Evolutionary conservation across 2,329 filamentous ascomycete species (phyloP).

Genomic region (Ophiocordyceps camponoti-saundersi): DNA sequence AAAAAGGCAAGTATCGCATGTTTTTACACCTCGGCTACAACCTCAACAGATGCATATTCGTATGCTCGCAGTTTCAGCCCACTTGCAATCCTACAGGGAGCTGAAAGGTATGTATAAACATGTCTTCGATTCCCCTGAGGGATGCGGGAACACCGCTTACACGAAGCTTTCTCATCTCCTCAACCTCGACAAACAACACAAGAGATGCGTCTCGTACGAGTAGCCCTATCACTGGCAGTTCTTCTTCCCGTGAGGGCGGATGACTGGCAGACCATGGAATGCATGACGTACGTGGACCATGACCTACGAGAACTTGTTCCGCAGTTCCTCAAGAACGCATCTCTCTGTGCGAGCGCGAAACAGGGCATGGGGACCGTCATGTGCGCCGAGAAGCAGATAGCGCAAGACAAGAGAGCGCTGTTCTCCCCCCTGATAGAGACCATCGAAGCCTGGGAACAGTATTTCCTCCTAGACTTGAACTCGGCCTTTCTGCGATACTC

Average conservation of each 20-base stretch:
- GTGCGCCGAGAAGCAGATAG: neutral
- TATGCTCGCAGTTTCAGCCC: too few species aligned
- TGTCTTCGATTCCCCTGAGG: too few species aligned
- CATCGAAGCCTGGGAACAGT: neutral
- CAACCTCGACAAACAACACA: neutral
- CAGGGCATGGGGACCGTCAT: neutral
- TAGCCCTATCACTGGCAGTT: neutral
- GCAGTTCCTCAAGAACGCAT: neutral
- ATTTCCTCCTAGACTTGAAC: neutral
- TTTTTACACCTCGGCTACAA: too few species aligned
- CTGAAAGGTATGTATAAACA: too few species aligned
- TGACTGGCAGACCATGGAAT: neutral
- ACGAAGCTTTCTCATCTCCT: neutral
- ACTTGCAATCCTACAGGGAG: too few species aligned
- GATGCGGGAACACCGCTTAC: too few species aligned
- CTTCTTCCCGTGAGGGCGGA: neutral
- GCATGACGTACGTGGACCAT: neutral
- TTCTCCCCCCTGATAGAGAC: neutral
- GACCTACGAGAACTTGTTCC: neutral
- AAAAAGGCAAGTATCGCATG: too few species aligned
- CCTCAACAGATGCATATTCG: too few species aligned
- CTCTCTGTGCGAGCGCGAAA: neutral
- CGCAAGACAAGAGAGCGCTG: neutral
- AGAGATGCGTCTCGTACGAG: neutral
- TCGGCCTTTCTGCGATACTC: neutral